Base-by-base conservation (phyloP, 192 early-diverging fungal species). In the Coemansia sp. region DNA sequence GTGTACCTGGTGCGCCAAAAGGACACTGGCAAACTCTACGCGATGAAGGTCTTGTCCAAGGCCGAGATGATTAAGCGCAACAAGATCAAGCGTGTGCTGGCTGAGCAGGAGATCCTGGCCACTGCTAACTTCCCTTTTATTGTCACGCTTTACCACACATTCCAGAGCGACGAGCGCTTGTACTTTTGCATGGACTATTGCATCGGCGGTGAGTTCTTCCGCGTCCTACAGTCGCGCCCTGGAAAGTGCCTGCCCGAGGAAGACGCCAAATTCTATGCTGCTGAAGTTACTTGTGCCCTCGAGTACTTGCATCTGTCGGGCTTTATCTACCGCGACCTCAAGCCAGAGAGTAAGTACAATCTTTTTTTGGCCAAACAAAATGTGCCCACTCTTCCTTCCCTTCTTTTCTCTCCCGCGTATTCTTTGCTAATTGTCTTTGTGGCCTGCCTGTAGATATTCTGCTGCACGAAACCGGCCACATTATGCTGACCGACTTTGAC, bases 401-500 rank as follows among this genome's bases (percentile, higher is more conserved):
- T 65, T 21, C 61, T 36, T 63, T 43, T 38, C 42, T 59, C 28
- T 67, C 43, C 59, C 55, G 31, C 34, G 35, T 23, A 31, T 60
- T 23, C 13, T 23, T 53, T 9, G 5, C 28, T 33, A 33, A 53
- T 53, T 53, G 26, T 53, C 50, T 14, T 51, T 23, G n/a, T n/a
- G n/a, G n/a, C n/a, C n/a, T n/a, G 24, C n/a, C 26, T 31, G 50
- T 80, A 80, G 77, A 94, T 67, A 97, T 97, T 67, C 82, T 99
- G 28, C 77, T 99, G 56, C 95, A 97, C 74, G 88, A 92, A 61
- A 95, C 88, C 33, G 97, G 97, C 9, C 97, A 99, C 78, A 97
- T 99, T 67, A 97, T 96, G 95, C 84, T 99, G 65, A 93, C 94
- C 13, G 97, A 99, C 70, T 99, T 99, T 85, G 97, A 98, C 79